A percentile compares a stretch with the other conserved stretches of the same genome.
phyloP scores from a whole-genome alignment of 495 filamentous ascomycete species.

The Penicillium maclennaniae region DNA sequence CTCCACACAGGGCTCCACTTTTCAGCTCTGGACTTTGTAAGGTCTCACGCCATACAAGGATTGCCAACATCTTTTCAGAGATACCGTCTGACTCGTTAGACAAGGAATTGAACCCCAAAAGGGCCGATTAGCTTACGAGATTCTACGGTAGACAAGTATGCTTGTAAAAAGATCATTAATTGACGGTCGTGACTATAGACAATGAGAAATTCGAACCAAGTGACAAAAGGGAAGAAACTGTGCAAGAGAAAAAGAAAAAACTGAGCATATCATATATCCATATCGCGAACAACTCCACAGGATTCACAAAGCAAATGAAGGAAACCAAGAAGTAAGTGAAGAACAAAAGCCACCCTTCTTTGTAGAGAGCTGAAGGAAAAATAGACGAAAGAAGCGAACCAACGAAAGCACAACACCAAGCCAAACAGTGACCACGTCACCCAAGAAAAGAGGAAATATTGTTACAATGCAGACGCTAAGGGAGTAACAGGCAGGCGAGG shows the following conservation, averaged over 20 bases:
- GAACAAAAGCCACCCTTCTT: slow-evolving; percentile 15
- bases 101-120: neutral
- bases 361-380: slow-evolving; percentile 10
- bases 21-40: neutral
- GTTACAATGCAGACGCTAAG: slow-evolving; percentile 31
- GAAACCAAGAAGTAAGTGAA: slow-evolving; percentile 7
- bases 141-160: neutral
- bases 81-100: no score
- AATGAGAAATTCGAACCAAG: slow-evolving; percentile 7
- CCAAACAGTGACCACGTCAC: slow-evolving; percentile 12
- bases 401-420: slow-evolving; percentile 17
- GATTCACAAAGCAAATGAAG: slow-evolving; percentile 12
- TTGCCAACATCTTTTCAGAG: no score
- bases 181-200: slow-evolving; percentile 12
- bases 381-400: slow-evolving; percentile 9
- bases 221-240: slow-evolving; percentile 16
- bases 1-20: neutral
- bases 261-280: slow-evolving; percentile 20
- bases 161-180: slow-evolving; percentile 6
- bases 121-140: neutral
- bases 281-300: slow-evolving; percentile 15
- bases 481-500: slow-evolving; percentile 12
- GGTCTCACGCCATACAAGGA: neutral
- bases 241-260: slow-evolving; percentile 4
- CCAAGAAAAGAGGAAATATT: slow-evolving; percentile 18